Percentiles rank a stretch among this genome's conserved stretches.
Evolutionary conservation across 2,329 filamentous ascomycete genomes (phyloP).

Genomic region (Xylariaceae sp.): DNA sequence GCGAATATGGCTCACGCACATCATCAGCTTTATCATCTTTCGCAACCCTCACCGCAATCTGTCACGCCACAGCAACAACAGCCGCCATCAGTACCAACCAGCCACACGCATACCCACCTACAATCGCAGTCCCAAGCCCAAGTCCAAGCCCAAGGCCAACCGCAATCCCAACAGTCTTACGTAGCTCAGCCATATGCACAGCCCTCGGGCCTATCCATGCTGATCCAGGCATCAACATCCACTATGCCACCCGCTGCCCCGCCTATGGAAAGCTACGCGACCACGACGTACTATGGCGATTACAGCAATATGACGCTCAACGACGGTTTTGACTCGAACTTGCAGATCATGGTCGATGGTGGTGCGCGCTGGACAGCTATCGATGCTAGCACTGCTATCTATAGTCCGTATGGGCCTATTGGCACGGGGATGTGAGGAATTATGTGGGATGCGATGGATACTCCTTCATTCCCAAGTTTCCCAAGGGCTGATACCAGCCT

Average conservation of each 20-base stretch:
- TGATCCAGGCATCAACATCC: conserved; percentile 37
- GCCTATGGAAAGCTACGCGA: conserved; percentile 19
- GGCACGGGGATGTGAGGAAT: conserved; percentile 9
- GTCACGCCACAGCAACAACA: conserved; percentile 23
- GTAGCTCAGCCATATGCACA: conserved; percentile 21
- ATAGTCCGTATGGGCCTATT: conserved; percentile 23
- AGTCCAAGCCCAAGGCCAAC: conserved; percentile 11
- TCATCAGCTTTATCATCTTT: conserved; percentile 22
- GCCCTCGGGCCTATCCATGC: conserved; percentile 37
- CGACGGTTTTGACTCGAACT: conserved; percentile 43
- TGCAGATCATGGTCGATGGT: conserved; percentile 41
- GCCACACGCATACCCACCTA: conserved; percentile 17
- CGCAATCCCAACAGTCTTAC: conserved; percentile 15
- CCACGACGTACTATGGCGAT: conserved; percentile 23
- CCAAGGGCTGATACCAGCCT: not conserved
- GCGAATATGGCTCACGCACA: conserved; percentile 15
- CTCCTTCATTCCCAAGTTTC: not conserved
- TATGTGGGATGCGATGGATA: not conserved
- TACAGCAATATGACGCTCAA: conserved; percentile 29
- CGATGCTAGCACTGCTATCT: conserved; percentile 25
- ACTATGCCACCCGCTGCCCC: conserved; percentile 28
- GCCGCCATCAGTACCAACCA: conserved; percentile 19
- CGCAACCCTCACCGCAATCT: conserved; percentile 19
- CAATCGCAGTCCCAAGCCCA: conserved; percentile 20
- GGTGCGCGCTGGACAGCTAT: conserved; percentile 27